Base-by-base conservation (phyloP, 257 asterid genomes). In the Solanum boliviense region DNA sequence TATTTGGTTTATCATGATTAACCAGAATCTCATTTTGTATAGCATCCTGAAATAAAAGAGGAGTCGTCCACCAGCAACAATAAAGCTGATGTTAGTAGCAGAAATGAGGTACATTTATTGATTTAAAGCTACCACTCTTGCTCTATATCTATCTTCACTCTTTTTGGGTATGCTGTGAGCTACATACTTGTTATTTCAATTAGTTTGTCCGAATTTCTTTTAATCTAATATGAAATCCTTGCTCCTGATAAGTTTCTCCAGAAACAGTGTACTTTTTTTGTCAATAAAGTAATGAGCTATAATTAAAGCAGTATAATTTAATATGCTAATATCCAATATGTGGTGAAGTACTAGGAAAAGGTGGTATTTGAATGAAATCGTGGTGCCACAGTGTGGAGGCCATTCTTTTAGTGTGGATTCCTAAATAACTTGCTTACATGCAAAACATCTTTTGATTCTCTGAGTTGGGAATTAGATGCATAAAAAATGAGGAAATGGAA, bases 81-180 rank as follows among this genome's bases (percentile, higher is more conserved):
- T 87, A 68, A 89, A 89, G 88, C 87, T 89, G 94, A 86, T 74
- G 79, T 67, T 90, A 92, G 91, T 90, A 76, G 91, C 68, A 93
- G 84, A 79, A 91, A 83, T 86, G 91, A 93, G 96, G 98, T 92
- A 90, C 38, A 46, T 31, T 29, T 21, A 87, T 88, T 88, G 72
- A 84, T 86, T 72, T 73, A 25, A 84, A 56, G 79, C 36, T 84
- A 27, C 32, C 39, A 32, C 32, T 21, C 62, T 84, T 84, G 52
- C 74, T 62, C 32, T 39, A 31, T 84, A 9, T 58, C 46, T 31
- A 84, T 12, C 86, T 62, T 84, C 84, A 75, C 44, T 35, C 20
- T 21, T 75, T 76, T 38, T 38, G 7, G 34, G 34, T 76, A 75
- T 38, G 56, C 23, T 36, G 13, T 23, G 48, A 38, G 83, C 56